Evolutionary conservation across 2,329 filamentous ascomycete species (phyloP).

Genomic region (Stachybotrys echinatus): DNA sequence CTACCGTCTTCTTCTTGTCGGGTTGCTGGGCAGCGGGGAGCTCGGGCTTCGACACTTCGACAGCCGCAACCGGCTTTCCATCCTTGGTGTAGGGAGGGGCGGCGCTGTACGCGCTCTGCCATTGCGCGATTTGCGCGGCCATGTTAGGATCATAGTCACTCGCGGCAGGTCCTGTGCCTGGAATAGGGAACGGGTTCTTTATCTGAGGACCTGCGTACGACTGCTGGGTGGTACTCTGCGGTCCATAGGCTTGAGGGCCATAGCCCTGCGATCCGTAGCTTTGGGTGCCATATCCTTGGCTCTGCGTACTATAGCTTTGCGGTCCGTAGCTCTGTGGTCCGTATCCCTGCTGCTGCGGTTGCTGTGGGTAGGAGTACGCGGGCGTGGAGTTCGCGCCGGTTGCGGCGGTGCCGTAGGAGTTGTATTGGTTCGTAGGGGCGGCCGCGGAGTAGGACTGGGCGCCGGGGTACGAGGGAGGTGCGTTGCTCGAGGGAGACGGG

Average conservation of each 20-base stretch:
- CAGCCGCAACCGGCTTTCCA: constrained; percentile 20
- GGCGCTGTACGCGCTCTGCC: constrained; percentile 76
- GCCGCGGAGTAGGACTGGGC: constrained; percentile 27
- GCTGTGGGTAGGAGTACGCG: constrained; percentile 17
- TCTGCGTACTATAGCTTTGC: constrained; percentile 24
- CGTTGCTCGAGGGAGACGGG: constrained; percentile 27
- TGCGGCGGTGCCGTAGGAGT: constrained; percentile 26
- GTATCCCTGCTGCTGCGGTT: constrained; percentile 6
- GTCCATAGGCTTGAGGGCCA: constrained; percentile 35
- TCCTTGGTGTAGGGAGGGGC: constrained; percentile 23
- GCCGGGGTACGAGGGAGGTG: constrained; percentile 17
- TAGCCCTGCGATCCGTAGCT: constrained; percentile 27
- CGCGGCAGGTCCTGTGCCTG: constrained; percentile 32
- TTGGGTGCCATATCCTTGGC: constrained; percentile 6
- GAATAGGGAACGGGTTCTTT: constrained; percentile 73
- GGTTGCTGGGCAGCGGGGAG: constrained; percentile 42
- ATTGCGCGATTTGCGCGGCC: constrained; percentile 88
- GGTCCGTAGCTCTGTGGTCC: constrained; percentile 1
- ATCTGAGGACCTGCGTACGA: constrained; percentile 61
- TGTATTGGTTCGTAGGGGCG: constrained; percentile 35
- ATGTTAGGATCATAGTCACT: constrained; percentile 67
- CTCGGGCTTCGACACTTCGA: constrained; percentile 22
- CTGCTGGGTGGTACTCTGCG: constrained; percentile 20
- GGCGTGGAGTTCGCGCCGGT: constrained; percentile 17
- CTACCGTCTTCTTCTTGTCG: constrained; percentile 77